Conservation (phyloP, 805 yeast species). For the Ogataea polymorpha region DNA sequence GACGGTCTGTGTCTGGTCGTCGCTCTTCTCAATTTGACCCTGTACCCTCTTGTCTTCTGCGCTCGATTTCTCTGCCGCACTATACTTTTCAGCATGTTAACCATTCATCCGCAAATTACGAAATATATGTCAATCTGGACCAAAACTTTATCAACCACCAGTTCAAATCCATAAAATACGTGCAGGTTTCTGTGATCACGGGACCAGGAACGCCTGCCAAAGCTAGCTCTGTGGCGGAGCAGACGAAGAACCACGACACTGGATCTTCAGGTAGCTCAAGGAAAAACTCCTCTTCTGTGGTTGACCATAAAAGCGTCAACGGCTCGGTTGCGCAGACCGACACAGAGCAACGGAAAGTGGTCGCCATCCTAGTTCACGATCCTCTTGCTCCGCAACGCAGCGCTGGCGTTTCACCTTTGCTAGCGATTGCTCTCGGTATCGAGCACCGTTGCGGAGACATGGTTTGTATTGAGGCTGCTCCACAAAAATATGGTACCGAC, state of each 20-base stretch:
- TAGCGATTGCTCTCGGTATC: slow-evolving; percentile 56
- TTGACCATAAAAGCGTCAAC: slow-evolving; percentile 9
- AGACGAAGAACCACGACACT: slow-evolving; percentile 1
- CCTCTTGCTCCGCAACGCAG: slow-evolving; percentile 34
- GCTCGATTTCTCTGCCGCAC: slow-evolving; percentile 61
- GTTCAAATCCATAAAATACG: slow-evolving; percentile 40
- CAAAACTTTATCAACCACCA: slow-evolving; percentile 30
- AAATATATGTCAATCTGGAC: slow-evolving; percentile 45
- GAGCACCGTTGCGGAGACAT: slow-evolving; percentile 50
- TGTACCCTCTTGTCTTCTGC: slow-evolving; percentile 39
- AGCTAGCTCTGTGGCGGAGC: slow-evolving; percentile 18
- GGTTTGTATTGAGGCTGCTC: slow-evolving; percentile 43
- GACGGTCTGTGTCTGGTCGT: slow-evolving; percentile 31
- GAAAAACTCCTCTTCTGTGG: slow-evolving; percentile 10
- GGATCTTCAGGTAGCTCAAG: slow-evolving; percentile 6
- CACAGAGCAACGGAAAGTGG: slow-evolving; percentile 40
- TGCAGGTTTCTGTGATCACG: slow-evolving; percentile 47
- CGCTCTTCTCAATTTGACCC: slow-evolving; percentile 30
- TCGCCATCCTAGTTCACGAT: slow-evolving; percentile 48
- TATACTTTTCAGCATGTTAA: slow-evolving; percentile 25
- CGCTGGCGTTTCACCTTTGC: slow-evolving; percentile 50
- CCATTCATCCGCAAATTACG: slow-evolving; percentile 26
- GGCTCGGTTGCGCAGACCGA: slow-evolving; percentile 8
- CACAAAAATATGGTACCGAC: slow-evolving; percentile 24
- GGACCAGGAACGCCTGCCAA: slow-evolving; percentile 45